phyloP scores from a whole-genome alignment of 305 asterid genomes.

The Plantago coronopus region DNA sequence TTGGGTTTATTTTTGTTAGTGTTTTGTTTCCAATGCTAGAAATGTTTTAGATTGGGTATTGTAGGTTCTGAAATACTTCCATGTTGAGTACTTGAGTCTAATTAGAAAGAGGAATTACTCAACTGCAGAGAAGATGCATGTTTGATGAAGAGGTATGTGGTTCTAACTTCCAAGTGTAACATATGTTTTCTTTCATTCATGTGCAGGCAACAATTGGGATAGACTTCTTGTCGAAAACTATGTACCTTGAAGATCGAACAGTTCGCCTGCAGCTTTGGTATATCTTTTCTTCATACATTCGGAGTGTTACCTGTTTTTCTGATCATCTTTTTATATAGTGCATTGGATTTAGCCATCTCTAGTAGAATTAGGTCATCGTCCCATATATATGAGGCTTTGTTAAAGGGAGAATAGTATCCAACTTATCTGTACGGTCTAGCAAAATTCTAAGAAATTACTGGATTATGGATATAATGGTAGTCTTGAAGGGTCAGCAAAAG shows the following conservation, averaged over 20 bases:
- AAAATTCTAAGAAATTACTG: not conserved
- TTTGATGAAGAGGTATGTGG: not conserved
- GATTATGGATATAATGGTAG: not conserved
- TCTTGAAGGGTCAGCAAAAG: too few relatives aligned
- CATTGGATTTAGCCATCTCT: too few relatives aligned
- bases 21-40: too few relatives aligned
- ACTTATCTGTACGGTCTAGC: not conserved
- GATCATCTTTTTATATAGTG: too few relatives aligned
- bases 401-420: too few relatives aligned
- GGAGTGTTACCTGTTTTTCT: not conserved
- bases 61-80: not conserved
- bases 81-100: not conserved
- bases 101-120: not conserved
- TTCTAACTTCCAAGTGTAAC: too few relatives aligned
- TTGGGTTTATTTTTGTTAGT: too few relatives aligned
- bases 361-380: too few relatives aligned
- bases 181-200: too few relatives aligned
- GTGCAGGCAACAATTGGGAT: slow-evolving; percentile 77
- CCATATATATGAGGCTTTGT: not conserved
- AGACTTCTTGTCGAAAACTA: slow-evolving; percentile 65
- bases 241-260: slow-evolving; percentile 80
- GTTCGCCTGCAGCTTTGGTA: slow-evolving; percentile 71
- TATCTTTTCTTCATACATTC: not conserved
- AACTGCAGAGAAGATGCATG: not conserved
- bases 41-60: not conserved